Conservation (phyloP, 257 asterid genomes). For the Nicotiana noctiflora region DNA sequence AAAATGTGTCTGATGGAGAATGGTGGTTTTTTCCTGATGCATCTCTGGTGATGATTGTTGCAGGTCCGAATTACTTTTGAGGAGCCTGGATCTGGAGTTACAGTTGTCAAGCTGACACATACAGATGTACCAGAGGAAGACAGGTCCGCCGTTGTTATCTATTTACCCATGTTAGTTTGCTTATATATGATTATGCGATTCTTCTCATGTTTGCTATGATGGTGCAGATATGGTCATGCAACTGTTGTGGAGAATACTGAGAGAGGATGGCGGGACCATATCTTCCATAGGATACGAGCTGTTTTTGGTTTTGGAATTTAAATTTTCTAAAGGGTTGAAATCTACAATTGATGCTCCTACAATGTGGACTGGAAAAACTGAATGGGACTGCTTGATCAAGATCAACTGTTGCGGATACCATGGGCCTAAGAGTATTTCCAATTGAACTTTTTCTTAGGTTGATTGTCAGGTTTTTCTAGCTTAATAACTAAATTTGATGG, state of each 20-base stretch:
- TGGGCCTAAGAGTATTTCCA: neutral
- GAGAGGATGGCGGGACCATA: conserved; percentile 95
- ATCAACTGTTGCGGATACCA: neutral
- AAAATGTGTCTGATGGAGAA: neutral
- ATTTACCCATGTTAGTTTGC: neutral
- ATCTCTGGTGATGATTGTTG: conserved; percentile 4
- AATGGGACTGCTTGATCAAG: neutral
- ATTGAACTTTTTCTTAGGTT: neutral
- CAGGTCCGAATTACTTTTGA: conserved; percentile 79
- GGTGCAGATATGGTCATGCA: conserved; percentile 69
- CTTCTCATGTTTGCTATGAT: neutral
- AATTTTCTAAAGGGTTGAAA: conserved; percentile 4
- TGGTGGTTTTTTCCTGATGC: neutral
- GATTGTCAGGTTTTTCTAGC: neutral
- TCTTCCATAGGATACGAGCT: conserved; percentile 67
- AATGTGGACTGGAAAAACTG: neutral
- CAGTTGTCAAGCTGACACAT: conserved; percentile 69
- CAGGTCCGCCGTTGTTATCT: conserved; percentile 44
- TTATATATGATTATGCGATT: neutral
- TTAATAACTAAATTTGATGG: neutral
- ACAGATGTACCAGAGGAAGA: conserved; percentile 89
- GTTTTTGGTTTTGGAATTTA: conserved; percentile 44
- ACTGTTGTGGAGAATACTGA: conserved; percentile 94
- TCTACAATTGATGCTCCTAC: neutral
- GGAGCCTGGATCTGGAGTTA: conserved; percentile 83